Conservation (phyloP, 2,329 filamentous ascomycete species). For the Aspergillus thermomutatus region DNA sequence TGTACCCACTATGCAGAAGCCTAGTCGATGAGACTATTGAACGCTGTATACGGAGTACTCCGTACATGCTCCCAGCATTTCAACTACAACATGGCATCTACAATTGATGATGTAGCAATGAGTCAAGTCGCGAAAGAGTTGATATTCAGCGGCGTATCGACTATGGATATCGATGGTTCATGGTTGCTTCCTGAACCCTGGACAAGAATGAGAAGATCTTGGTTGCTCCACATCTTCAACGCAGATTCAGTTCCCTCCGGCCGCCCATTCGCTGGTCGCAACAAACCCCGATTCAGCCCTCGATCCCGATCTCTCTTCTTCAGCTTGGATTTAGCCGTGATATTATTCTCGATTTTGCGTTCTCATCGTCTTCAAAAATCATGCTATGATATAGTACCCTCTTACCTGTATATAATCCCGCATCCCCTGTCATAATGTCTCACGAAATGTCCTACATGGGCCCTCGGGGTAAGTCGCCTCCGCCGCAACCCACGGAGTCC, state of each 20-base stretch:
- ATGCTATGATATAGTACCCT: background rate
- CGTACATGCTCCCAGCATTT: background rate
- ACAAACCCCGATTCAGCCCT: background rate
- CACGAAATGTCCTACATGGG: conserved; percentile 44
- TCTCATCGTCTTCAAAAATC: background rate
- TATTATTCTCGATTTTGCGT: background rate
- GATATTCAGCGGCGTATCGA: background rate
- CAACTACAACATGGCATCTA: background rate
- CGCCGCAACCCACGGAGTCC: background rate
- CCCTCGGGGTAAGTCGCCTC: conserved; percentile 30
- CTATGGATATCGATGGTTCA: background rate
- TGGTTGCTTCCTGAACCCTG: background rate
- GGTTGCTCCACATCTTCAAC: background rate
- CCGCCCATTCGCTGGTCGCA: background rate
- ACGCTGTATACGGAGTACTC: background rate
- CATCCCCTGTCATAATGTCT: conserved; percentile 27
- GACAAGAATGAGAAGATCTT: background rate
- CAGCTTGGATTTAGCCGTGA: background rate
- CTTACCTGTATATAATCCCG: background rate
- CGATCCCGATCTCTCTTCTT: background rate
- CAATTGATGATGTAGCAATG: too few relatives aligned
- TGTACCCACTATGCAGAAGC: too few relatives aligned
- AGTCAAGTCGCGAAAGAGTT: background rate
- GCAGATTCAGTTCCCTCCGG: background rate
- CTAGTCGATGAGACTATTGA: background rate